These are phyloP conservation scores for Anastatica hierochuntica DNA, from an alignment of 345 rosid species.

Conservation along the genomic window DNA sequence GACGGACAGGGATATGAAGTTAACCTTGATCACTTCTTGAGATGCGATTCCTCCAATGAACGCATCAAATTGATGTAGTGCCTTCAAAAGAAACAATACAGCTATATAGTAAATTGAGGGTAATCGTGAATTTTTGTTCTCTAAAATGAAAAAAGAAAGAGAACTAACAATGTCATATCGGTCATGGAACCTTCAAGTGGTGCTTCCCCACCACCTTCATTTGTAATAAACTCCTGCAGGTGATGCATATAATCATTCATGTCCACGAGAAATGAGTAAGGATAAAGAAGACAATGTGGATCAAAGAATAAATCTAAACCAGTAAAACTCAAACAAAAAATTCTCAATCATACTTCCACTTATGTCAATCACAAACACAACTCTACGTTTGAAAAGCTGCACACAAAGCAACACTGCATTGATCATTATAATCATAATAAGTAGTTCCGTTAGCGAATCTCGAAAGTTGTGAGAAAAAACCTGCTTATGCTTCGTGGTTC, in stretches of 20 bases:
- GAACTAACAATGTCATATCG: conserved; percentile 91
- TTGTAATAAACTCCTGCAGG: conserved; percentile 68
- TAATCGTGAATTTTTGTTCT: background rate
- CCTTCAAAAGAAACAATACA: conserved; percentile 35
- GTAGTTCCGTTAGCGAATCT: background rate
- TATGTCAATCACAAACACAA: conserved; percentile 65
- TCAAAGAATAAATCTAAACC: background rate
- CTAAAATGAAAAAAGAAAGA: background rate
- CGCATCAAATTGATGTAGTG: conserved; percentile 83
- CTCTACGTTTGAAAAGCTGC: conserved; percentile 62
- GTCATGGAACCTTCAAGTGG: conserved; percentile 97
- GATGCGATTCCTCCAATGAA: conserved; percentile 87
- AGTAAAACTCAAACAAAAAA: background rate
- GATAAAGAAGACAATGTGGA: background rate
- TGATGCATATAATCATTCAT: background rate
- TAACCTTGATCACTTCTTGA: conserved; percentile 90
- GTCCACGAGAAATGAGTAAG: background rate
- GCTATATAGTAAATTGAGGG: background rate
- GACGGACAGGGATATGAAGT: background rate
- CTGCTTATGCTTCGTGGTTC: conserved; percentile 47
- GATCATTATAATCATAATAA: background rate
- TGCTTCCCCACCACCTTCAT: conserved; percentile 80
- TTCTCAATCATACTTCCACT: conserved; percentile 81
- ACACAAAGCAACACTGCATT: background rate
- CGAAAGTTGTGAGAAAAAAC: conserved; percentile 25